Percentiles rank a stretch among this genome's conserved stretches.
These are phyloP conservation scores for Amaranthus palmeri DNA, from an alignment of 148 eudicot species.

Conservation along the genomic window DNA sequence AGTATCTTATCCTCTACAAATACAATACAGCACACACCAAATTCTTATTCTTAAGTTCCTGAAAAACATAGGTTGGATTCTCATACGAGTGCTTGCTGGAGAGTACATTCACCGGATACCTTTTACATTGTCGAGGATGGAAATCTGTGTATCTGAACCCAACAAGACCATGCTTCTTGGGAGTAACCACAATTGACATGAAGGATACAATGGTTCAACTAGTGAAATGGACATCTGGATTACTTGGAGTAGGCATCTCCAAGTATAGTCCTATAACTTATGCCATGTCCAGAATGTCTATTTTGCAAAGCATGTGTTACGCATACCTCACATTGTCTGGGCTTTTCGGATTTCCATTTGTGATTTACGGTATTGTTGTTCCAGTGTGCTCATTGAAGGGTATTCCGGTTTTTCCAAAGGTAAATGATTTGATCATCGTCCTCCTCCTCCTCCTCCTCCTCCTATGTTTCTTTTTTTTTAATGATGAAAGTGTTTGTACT, in stretches of 20 bases:
- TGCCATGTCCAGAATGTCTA: constrained; percentile 25
- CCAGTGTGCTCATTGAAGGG: constrained; percentile 19
- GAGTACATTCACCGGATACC: constrained; percentile 27
- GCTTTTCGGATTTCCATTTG: constrained; percentile 13
- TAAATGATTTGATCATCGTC: background rate
- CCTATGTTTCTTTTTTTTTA: no score
- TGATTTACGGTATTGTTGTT: constrained; percentile 25
- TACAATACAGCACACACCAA: no score
- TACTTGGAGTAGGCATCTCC: constrained; percentile 28
- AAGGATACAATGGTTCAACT: constrained; percentile 30
- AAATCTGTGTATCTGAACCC: constrained; percentile 28
- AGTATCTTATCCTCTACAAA: background rate
- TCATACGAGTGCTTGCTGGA: constrained; percentile 31
- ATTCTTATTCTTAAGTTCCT: background rate
- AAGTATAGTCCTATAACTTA: constrained; percentile 27
- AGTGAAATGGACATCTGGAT: constrained; percentile 29
- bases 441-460: no score
- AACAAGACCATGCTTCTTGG: constrained; percentile 30
- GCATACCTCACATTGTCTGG: constrained; percentile 20
- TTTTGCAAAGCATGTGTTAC: constrained; percentile 25
- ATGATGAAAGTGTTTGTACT: background rate
- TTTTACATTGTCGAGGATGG: constrained; percentile 32
- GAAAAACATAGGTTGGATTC: constrained; percentile 20
- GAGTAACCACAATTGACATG: constrained; percentile 30
- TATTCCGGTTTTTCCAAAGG: constrained; percentile 26